These are phyloP conservation scores for Sclerotinia subarctica DNA, from an alignment of 2,329 filamentous ascomycete species.

Conservation along the genomic window DNA sequence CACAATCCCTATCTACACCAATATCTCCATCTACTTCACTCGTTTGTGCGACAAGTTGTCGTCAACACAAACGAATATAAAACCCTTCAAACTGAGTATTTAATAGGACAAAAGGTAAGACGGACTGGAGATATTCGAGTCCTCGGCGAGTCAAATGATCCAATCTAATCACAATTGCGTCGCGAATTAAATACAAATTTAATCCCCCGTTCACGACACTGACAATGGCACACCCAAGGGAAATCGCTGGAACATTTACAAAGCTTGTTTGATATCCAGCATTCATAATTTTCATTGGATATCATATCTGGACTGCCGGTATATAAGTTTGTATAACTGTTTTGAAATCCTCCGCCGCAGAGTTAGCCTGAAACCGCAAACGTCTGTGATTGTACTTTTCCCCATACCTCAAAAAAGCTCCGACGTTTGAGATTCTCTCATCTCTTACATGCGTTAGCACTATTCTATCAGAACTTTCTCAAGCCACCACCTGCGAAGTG, in stretches of 20 bases:
- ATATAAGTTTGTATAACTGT: background rate
- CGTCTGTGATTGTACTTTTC: slow-evolving; percentile 3
- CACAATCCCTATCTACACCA: no score
- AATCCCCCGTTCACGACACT: background rate
- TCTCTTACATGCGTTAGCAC: slow-evolving; percentile 5
- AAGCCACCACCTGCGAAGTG: background rate
- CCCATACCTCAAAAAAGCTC: slow-evolving; percentile 1
- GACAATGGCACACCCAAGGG: background rate
- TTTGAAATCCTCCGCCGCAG: slow-evolving; percentile 2
- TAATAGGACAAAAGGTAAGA: background rate
- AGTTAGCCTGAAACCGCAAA: slow-evolving; percentile 10
- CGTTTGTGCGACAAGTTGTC: background rate
- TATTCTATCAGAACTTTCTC: background rate
- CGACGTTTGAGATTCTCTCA: slow-evolving; percentile 12
- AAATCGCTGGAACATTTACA: background rate
- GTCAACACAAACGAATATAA: background rate
- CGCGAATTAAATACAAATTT: background rate
- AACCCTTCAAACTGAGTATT: background rate
- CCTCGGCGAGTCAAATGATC: background rate
- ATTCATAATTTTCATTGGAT: background rate
- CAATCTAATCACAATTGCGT: background rate
- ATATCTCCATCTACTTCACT: background rate
- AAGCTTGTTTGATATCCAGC: background rate
- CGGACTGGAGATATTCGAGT: background rate
- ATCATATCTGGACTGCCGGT: background rate